Evolutionary conservation across 2,329 filamentous ascomycete species (phyloP), one percentile per base, ranked within the genome.

Genomic region (Magnaporthales sp.): DNA sequence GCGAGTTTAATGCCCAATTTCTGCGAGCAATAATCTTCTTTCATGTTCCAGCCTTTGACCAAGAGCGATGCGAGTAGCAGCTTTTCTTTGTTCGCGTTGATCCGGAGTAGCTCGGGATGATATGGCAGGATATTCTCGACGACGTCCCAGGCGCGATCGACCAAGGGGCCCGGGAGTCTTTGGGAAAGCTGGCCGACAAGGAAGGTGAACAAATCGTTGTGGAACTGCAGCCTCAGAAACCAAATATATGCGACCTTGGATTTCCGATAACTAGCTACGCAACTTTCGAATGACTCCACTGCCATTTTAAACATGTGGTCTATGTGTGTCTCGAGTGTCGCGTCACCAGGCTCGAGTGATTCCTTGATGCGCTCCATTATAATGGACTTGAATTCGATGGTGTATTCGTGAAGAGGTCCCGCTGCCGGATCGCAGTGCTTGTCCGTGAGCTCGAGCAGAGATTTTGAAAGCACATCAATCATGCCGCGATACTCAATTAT

Each of bases 261-360:
- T 2, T 77, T 72, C 29, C 77, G 73, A 69, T 84, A 83, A 13
- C 81, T 75, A 9, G 75, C 75, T 10, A 81, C 72, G 66, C 80
- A 80, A 68, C 83, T 79, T 70, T 85, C 82, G 22, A 80, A 77
- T 30, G 80, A 76, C 58, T 79, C 77, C 26, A 87, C 71, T 1
- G 84, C 78, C 15, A 86, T 76, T 70, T 83, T 83, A 77, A 87
- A 87, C 8, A 86, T 74, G 66, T 84, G 83, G 71, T 87, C 84
- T 62, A 81, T 80, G 24, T 78, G 74, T 24, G 77, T 79, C 38
- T 79, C 77, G 9, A 84, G 78, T 69, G 86, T 84, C 1, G 77
- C 77, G 51, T 75, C 76, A 68, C 82, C 76, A 0, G 83, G 82
- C 6, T 79, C 75, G 61, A 84, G 73, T 65, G 86, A 75, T 63